Evolutionary conservation across 2,329 filamentous ascomycete genomes (phyloP).

Genomic region (Penicillium glabrum): DNA sequence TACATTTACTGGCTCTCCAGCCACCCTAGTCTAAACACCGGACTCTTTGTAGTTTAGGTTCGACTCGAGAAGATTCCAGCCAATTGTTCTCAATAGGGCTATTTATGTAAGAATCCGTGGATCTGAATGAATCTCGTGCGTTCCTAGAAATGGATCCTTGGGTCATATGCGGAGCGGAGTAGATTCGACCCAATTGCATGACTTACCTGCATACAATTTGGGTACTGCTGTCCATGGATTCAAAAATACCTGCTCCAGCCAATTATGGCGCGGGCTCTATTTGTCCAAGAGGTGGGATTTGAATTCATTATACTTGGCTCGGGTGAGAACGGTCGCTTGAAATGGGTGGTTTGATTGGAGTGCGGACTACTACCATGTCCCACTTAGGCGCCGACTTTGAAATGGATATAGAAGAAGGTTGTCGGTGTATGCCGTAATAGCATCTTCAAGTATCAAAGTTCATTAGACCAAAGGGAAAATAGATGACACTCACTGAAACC

Average conservation of each 20-base stretch:
- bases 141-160: slow-evolving; percentile 5
- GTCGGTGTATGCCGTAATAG: background rate
- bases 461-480: background rate
- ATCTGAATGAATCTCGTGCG: background rate
- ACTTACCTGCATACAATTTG: slow-evolving; percentile 1
- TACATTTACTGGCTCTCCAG: background rate
- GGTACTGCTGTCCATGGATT: slow-evolving; percentile 1
- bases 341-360: background rate
- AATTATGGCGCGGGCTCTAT: background rate
- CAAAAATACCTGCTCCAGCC: background rate
- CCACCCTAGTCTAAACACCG: background rate
- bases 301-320: background rate
- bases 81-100: background rate
- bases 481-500: background rate
- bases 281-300: background rate
- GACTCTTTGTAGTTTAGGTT: background rate
- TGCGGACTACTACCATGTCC: background rate
- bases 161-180: slow-evolving; percentile 6
- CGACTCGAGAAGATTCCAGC: background rate
- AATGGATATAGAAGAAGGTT: background rate
- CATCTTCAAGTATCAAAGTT: background rate
- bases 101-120: background rate
- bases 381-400: background rate
- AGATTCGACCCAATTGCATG: slow-evolving; percentile 9
- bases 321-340: background rate